These are phyloP conservation scores for Ophiostoma ulmi DNA, from an alignment of 2,329 filamentous ascomycete species.

Conservation along the genomic window DNA sequence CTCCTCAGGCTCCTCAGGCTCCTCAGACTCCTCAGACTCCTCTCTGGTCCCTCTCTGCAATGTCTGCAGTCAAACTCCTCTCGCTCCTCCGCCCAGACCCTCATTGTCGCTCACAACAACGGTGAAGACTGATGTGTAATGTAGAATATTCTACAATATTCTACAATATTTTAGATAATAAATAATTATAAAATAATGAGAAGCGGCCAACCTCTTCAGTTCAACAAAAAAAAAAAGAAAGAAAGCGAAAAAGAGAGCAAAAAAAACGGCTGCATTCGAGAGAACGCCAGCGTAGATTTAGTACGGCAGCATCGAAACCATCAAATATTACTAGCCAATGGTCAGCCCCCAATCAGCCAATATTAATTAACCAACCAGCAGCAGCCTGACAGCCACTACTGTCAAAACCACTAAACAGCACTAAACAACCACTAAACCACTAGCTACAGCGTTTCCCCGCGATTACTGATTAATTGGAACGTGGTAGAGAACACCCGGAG, in stretches of 20 bases:
- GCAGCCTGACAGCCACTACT: neutral
- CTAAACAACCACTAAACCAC: constrained; percentile 7
- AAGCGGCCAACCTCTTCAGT: neutral
- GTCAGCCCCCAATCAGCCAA: neutral
- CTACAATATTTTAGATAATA: too few relatives aligned
- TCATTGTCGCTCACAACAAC: neutral
- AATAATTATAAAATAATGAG: too few relatives aligned
- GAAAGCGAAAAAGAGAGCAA: neutral
- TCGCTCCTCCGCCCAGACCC: neutral
- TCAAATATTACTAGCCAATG: neutral
- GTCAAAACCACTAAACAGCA: neutral
- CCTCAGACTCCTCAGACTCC: neutral
- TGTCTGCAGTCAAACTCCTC: neutral
- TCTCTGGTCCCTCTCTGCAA: neutral
- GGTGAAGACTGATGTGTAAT: neutral
- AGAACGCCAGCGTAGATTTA: constrained; percentile 1
- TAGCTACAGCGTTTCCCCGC: constrained; percentile 9
- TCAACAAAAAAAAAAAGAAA: neutral
- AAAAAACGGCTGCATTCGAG: neutral
- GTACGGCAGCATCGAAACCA: neutral
- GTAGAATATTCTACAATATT: too few relatives aligned
- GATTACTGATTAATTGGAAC: neutral
- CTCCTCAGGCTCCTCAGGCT: neutral
- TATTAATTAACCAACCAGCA: too few relatives aligned
- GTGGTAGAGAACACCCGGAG: neutral